Conservation (phyloP, 2,329 filamentous ascomycete species). For the Thelonectria discophora region DNA sequence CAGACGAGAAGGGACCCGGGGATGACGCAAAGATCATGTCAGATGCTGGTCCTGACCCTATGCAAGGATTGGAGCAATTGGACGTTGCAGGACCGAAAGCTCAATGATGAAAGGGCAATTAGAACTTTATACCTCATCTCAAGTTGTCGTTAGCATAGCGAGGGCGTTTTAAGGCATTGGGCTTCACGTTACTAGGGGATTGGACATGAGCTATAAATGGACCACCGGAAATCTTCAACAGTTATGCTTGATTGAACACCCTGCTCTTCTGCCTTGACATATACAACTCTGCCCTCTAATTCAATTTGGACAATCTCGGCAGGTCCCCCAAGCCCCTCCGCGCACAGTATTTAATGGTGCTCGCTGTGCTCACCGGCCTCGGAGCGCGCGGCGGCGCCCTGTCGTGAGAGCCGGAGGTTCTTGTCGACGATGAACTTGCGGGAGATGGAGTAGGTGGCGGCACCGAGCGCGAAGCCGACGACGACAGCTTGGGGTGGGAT, state of each 20-base stretch:
- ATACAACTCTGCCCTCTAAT: slow-evolving; percentile 35
- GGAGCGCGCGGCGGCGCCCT: slow-evolving; percentile 58
- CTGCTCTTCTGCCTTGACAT: slow-evolving; percentile 40
- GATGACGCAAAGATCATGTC: slow-evolving; percentile 46
- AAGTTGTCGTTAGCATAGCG: slow-evolving; percentile 53
- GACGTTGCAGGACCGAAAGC: slow-evolving; percentile 93
- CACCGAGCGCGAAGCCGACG: slow-evolving; percentile 82
- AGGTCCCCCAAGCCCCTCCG: slow-evolving; percentile 21
- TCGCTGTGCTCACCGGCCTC: slow-evolving; percentile 46
- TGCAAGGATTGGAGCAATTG: slow-evolving; percentile 93
- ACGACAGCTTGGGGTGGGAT: slow-evolving; percentile 73
- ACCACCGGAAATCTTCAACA: slow-evolving; percentile 39
- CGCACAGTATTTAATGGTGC: slow-evolving; percentile 42
- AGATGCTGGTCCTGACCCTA: slow-evolving; percentile 77
- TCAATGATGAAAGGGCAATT: slow-evolving; percentile 55
- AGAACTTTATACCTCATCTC: slow-evolving; percentile 29
- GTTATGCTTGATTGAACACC: slow-evolving; percentile 38
- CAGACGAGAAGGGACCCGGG: slow-evolving; percentile 68
- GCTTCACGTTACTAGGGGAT: slow-evolving; percentile 34
- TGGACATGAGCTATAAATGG: slow-evolving; percentile 37
- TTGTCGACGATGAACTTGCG: slow-evolving; percentile 90
- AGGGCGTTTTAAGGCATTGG: slow-evolving; percentile 52
- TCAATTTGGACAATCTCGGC: slow-evolving; percentile 33
- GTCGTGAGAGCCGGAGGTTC: slow-evolving; percentile 86
- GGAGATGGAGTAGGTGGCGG: slow-evolving; percentile 81